Base-by-base conservation (phyloP, 805 yeast species). In the Candida easanensis region DNA sequence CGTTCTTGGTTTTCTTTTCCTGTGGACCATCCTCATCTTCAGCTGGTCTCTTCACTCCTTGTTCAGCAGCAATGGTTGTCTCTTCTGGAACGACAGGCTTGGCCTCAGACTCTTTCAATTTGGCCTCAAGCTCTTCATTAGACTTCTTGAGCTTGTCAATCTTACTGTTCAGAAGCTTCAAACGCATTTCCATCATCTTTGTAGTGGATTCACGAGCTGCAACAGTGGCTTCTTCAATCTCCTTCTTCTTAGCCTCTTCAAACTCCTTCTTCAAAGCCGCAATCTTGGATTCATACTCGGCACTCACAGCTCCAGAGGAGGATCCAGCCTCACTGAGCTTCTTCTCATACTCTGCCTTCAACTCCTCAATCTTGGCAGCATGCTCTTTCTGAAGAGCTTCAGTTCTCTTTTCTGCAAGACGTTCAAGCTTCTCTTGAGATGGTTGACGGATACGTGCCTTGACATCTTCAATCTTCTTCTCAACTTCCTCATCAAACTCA, bases 141-240 rank as follows among this genome's bases (percentile, higher is more conserved):
- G 67, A 67, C 8, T 58, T 54, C 6, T 57, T 57, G 26, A 73
- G 47, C 15, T 61, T 63, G 14, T 62, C 65, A 13, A 75, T 45
- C 49, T 72, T 68, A n/a, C 58, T 49, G 36, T 64, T 74, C 32
- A 83, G 57, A n/a, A 65, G 64, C 33, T 66, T 64, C 27, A 62
- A 61, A 36, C 68, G 68, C 54, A 66, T 66, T 1, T 68, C 67
- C 53, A 64, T 50, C 63, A 64, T 59, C 50, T 47, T 57, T 47
- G 54, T 21, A 8, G 61, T 50, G 2, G 60, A 53, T 19, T 56
- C 51, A 41, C 58, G 56, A 14, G 57, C 62, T 27, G 53, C 46
- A 5, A 49, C 50, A 18, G 43, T 49, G 8, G 56, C 49, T 23
- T 50, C 45, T 6, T 49, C 49, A 15, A 47, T 41, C 15, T 50